Conservation (phyloP, 2,329 filamentous ascomycete genomes). For the Xylaria sp. region DNA sequence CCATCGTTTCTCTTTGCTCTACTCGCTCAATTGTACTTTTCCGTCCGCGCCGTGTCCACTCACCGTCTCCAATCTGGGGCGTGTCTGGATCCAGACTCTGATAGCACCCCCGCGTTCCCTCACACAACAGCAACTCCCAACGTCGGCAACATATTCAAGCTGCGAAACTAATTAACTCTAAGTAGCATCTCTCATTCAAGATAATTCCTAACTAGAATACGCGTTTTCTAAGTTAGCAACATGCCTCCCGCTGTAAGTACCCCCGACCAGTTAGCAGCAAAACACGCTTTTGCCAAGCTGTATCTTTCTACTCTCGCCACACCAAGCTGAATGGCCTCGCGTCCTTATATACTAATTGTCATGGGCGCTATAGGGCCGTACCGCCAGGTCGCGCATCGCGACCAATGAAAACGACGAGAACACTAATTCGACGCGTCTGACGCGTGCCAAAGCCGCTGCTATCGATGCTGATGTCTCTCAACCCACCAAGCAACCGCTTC, state of each 20-base stretch:
- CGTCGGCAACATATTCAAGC: neutral
- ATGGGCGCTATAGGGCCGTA: conserved; percentile 65
- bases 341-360: conserved; percentile 19
- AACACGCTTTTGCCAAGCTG: conserved; percentile 10
- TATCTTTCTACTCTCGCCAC: conserved; percentile 1
- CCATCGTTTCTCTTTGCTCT: neutral
- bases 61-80: conserved; percentile 11
- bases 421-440: conserved; percentile 80
- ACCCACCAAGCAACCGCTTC: conserved; percentile 70
- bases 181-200: conserved; percentile 33
- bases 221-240: conserved; percentile 38
- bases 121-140: conserved; percentile 11
- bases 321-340: neutral
- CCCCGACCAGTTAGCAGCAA: neutral
- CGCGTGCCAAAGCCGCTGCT: conserved; percentile 89
- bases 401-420: conserved; percentile 98
- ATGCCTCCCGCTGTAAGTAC: conserved; percentile 54
- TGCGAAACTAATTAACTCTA: conserved; percentile 24
- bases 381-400: conserved; percentile 76
- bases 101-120: conserved; percentile 26
- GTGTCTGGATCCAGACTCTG: conserved; percentile 29
- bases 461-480: conserved; percentile 70
- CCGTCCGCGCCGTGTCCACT: conserved; percentile 1
- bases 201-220: conserved; percentile 30
- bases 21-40: neutral